Evolutionary conservation across 768 basidiomycete species (phyloP).

Genomic region (Mycena kentingensis): DNA sequence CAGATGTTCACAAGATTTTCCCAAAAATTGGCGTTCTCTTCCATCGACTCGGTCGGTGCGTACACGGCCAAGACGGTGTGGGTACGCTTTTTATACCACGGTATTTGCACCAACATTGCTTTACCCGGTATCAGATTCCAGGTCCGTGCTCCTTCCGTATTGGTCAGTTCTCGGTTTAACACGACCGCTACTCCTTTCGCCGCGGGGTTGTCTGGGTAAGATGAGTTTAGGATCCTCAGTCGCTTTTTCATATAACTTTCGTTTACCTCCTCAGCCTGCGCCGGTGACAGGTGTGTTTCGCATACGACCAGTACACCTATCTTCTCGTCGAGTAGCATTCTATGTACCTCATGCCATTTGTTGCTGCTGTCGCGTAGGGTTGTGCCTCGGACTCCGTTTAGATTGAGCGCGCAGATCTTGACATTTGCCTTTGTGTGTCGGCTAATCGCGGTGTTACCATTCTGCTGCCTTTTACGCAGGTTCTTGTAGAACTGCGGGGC

Average conservation of each 20-base stretch:
- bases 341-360: conserved; percentile 19
- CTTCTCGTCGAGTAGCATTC: conserved; percentile 10
- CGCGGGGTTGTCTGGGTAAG: conserved; percentile 1
- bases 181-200: conserved; percentile 6
- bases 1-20: not conserved
- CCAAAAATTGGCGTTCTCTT: conserved; percentile 19
- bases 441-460: not conserved
- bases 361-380: not conserved
- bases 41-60: conserved; percentile 15
- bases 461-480: conserved; percentile 1
- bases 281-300: not conserved
- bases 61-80: conserved; percentile 21
- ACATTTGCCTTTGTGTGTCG: conserved; percentile 10
- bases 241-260: conserved; percentile 1
- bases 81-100: conserved; percentile 6
- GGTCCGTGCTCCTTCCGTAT: not conserved
- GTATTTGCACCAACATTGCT: conserved; percentile 10
- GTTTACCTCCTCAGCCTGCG: not conserved
- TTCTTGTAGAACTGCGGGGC: not conserved
- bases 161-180: not conserved
- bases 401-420: conserved; percentile 10
- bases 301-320: conserved; percentile 12
- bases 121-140: conserved; percentile 12
- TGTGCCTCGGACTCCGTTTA: conserved; percentile 14
- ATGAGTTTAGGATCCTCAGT: not conserved